A percentile compares a stretch with the other conserved stretches of the same genome.
Evolutionary conservation across 306 rosid species (phyloP).

Genomic region (Quercus agrifolia): DNA sequence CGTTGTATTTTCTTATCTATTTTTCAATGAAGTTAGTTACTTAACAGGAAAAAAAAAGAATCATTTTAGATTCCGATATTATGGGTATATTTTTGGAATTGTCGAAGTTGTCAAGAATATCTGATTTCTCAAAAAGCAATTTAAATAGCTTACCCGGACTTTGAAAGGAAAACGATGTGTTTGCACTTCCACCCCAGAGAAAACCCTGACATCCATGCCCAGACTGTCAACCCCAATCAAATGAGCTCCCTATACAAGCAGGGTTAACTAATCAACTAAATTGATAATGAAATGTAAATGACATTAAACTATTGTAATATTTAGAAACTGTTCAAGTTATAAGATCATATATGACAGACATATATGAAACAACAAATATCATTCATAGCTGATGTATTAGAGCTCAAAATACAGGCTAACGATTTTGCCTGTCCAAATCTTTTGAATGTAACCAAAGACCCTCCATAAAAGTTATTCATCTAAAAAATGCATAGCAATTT

Average conservation of each 20-base stretch:
- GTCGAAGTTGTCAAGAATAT: background rate
- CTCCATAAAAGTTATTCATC: no score
- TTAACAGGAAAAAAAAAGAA: no score
- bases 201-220: constrained; percentile 85
- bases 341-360: no score
- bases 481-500: no score
- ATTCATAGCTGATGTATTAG: no score
- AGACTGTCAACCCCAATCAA: constrained; percentile 89
- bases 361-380: no score
- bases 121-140: constrained; percentile 1
- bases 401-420: no score
- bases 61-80: background rate
- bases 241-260: constrained; percentile 71
- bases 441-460: no score
- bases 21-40: no score
- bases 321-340: background rate
- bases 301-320: background rate
- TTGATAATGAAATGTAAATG: background rate
- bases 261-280: constrained; percentile 5
- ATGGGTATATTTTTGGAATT: background rate
- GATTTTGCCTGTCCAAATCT: no score
- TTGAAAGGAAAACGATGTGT: constrained; percentile 89
- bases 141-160: constrained; percentile 56
- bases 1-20: no score
- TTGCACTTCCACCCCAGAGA: constrained; percentile 62